Evolutionary conservation across 768 basidiomycete species (phyloP).

Genomic region (Boletellus emodensis): DNA sequence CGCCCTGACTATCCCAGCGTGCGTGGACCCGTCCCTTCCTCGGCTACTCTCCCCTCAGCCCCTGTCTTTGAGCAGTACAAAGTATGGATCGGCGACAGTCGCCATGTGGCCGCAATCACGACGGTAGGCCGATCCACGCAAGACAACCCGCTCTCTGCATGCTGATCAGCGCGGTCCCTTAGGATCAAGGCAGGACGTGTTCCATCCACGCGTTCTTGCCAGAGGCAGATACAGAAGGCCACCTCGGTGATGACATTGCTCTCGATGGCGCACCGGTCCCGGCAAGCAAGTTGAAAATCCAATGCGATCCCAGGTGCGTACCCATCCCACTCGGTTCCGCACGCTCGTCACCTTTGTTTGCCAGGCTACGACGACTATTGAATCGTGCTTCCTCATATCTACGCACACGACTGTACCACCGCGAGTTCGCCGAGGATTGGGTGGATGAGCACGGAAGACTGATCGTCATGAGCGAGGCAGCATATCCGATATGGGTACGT

Average conservation of each 20-base stretch:
- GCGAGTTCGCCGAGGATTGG: constrained; percentile 43
- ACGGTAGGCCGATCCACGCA: constrained; percentile 18
- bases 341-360: constrained; percentile 8
- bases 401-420: constrained; percentile 37
- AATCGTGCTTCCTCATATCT: constrained; percentile 34
- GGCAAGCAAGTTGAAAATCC: constrained; percentile 31
- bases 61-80: constrained; percentile 16
- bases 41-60: background rate
- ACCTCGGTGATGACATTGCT: constrained; percentile 25
- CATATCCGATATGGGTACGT: constrained; percentile 53
- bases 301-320: constrained; percentile 39
- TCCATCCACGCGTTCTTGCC: constrained; percentile 39
- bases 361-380: constrained; percentile 38
- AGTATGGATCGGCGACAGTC: constrained; percentile 26
- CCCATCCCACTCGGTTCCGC: background rate
- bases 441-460: constrained; percentile 49
- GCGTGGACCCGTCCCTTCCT: background rate
- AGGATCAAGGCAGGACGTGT: constrained; percentile 38
- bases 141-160: background rate
- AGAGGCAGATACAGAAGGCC: constrained; percentile 34
- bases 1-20: constrained; percentile 23
- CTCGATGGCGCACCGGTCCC: constrained; percentile 29
- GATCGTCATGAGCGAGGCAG: constrained; percentile 57
- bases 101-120: constrained; percentile 20
- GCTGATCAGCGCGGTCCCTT: background rate